These are phyloP conservation scores for Penicillium paneum DNA, from an alignment of 2,329 filamentous ascomycete species.

Conservation along the genomic window DNA sequence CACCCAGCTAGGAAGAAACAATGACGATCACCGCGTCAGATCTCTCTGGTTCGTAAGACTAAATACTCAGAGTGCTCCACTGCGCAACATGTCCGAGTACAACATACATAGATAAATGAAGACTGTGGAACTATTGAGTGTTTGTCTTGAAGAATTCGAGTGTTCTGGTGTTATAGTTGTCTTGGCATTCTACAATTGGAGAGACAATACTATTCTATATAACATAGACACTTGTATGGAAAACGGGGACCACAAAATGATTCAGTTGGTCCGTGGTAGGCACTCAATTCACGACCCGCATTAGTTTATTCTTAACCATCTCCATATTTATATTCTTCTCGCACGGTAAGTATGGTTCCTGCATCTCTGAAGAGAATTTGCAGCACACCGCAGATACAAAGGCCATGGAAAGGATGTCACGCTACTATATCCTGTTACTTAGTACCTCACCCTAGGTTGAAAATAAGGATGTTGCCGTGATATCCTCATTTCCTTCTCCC, in stretches of 20 bases:
- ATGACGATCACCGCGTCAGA: background rate
- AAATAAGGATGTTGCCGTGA: background rate
- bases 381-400: background rate
- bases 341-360: background rate
- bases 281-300: background rate
- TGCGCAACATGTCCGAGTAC: background rate
- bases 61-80: background rate
- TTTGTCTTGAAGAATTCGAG: background rate
- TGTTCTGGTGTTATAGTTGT: background rate
- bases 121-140: background rate
- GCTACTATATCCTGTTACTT: background rate
- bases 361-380: too few species aligned
- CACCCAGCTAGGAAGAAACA: background rate
- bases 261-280: background rate
- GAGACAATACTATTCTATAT: background rate
- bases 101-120: too few species aligned
- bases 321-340: background rate
- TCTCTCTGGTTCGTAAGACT: background rate
- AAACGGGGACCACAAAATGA: too few species aligned
- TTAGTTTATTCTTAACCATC: background rate
- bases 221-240: background rate
- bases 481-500: background rate
- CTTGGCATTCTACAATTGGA: background rate
- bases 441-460: too few species aligned
- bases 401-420: background rate